Evolutionary conservation across 345 rosid species (phyloP).

Genomic region (Diplotaxis tenuifolia): DNA sequence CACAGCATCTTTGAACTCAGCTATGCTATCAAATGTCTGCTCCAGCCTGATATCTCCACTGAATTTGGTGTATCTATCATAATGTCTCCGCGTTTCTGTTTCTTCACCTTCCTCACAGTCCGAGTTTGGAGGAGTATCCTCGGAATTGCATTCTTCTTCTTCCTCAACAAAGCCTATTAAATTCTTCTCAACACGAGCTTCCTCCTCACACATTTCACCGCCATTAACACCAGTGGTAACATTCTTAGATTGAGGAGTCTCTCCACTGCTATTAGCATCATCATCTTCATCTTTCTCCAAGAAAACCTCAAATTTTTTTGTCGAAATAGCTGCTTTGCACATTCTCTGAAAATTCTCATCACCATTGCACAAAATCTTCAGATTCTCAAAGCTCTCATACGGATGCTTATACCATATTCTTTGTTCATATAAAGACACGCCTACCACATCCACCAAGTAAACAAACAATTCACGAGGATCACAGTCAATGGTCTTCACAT

Average conservation of each 20-base stretch:
- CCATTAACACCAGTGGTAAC: background rate
- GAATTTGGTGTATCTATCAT: background rate
- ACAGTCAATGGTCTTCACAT: background rate
- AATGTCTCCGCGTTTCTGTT: background rate
- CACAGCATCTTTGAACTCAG: background rate
- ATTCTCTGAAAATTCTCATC: background rate
- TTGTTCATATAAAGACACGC: background rate
- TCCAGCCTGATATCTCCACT: background rate
- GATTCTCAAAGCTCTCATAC: background rate
- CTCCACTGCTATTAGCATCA: background rate
- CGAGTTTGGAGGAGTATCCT: background rate
- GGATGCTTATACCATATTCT: background rate
- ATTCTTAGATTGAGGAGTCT: background rate
- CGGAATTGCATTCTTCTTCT: background rate
- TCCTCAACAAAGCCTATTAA: background rate
- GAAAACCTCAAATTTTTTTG: background rate
- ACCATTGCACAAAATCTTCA: background rate
- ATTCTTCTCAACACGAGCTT: background rate
- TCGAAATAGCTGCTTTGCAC: background rate
- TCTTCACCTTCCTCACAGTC: background rate
- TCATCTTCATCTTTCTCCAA: background rate
- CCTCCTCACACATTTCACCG: background rate
- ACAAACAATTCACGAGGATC: background rate
- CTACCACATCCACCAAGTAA: background rate
- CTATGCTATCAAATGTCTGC: background rate